These are phyloP conservation scores for Acanthamoeba healyi DNA, from an alignment of 208 protist species.

Conservation along the genomic window DNA sequence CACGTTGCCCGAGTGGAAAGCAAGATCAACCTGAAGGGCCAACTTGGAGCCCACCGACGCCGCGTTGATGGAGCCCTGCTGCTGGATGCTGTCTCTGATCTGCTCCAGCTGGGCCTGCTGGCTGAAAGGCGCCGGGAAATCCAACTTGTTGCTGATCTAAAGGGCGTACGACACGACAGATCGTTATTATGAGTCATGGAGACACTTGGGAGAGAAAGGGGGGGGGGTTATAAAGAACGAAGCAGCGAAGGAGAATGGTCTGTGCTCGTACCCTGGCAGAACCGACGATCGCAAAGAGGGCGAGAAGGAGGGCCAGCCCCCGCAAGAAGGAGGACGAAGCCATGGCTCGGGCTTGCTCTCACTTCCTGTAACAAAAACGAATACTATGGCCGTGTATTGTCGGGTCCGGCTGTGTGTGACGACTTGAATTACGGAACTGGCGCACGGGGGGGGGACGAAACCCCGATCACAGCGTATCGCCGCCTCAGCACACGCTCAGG, in stretches of 20 bases:
- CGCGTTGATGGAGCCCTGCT: conserved; percentile 11
- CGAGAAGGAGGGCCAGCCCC: background rate
- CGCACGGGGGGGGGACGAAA: too few species aligned
- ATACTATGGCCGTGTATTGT: too few species aligned
- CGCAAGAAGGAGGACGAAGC: conserved; percentile 4
- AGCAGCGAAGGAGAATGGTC: too few species aligned
- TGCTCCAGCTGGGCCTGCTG: conserved; percentile 23
- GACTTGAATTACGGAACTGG: too few species aligned
- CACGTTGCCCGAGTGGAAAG: conserved; percentile 37
- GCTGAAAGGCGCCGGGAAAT: background rate
- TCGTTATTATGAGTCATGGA: background rate
- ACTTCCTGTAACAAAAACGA: background rate
- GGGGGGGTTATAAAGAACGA: background rate
- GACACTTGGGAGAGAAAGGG: background rate
- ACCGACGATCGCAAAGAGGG: background rate
- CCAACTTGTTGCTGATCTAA: conserved; percentile 8
- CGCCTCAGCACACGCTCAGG: too few species aligned
- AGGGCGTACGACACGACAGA: background rate
- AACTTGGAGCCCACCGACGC: background rate
- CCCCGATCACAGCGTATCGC: too few species aligned
- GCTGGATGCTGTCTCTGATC: conserved; percentile 32
- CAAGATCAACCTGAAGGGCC: conserved; percentile 5
- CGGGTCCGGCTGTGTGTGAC: too few species aligned
- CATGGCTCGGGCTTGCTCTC: background rate
- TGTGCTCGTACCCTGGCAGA: background rate